Evolutionary conservation across 441 rosid genomes (phyloP), one percentile per base, ranked within the genome.

Genomic region (Isatis lusitanica): DNA sequence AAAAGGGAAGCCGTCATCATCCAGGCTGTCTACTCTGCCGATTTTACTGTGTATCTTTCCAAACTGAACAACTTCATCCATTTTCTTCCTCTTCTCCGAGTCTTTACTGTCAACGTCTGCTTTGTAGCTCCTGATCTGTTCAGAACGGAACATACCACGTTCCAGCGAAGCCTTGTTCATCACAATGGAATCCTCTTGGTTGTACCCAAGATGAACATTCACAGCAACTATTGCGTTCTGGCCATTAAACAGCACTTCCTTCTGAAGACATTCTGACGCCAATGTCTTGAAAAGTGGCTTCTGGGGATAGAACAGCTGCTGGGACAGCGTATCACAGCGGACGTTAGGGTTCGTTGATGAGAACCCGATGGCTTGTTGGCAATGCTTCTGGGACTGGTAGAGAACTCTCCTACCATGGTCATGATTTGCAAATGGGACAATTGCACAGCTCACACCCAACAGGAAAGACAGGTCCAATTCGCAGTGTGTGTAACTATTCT

Each of bases 221-320:
- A 91, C 97, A 0, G 98, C 99, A 17, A 93, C 98, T 39, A 93
- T 90, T 12, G 92, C 91, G 65, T 88, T 91, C 85, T 91, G 98
- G 31, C 99, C 98, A 71, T 93, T 95, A 68, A 78, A 90, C 18
- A 86, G 72, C 63, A 79, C 84, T 6, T 84, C 79, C 71, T 86
- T 87, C 43, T 90, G 83, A 11, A 92, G 88, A 76, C 92, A 88
- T 40, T 88, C 93, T 2, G 99, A 72, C 39, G 87, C 76, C 84
- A 87, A 50, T 24, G 95, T 87, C 65, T 83, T 87, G 66, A 95
- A 95, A 35, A 95, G 88, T 35, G 99, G 96, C 83, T 83, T 84
- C 63, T 93, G 99, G 11, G 99, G 97, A 72, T 93, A 95, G 74
- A 80, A 82, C 57, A 95, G 44, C 17, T 89, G 97, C 68, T 91